Evolutionary conservation across 768 basidiomycete genomes (phyloP).

Genomic region (Russula lepida): DNA sequence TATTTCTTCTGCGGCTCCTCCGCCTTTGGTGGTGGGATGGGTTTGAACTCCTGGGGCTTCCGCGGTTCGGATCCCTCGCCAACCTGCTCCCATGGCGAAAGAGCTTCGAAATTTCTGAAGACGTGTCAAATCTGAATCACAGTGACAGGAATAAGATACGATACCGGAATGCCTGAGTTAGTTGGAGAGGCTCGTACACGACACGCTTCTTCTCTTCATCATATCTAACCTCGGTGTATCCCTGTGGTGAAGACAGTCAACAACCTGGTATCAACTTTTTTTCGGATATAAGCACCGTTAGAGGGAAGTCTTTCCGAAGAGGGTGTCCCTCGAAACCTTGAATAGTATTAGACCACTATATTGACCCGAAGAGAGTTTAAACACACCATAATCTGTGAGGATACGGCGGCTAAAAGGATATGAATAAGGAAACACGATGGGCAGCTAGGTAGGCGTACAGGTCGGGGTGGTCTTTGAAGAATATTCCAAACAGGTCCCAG

Average conservation of each 20-base stretch:
- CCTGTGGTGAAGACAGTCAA: slow-evolving; percentile 39
- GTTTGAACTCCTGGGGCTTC: slow-evolving; percentile 67
- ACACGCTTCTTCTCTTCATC: slow-evolving; percentile 97
- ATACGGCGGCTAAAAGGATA: slow-evolving; percentile 68
- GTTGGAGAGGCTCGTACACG: slow-evolving; percentile 93
- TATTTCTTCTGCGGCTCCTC: slow-evolving; percentile 77
- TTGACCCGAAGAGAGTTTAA: not conserved
- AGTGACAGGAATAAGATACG: slow-evolving; percentile 18
- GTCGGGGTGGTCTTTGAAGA: slow-evolving; percentile 94
- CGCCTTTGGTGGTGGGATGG: slow-evolving; percentile 61
- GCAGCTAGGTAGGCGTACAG: slow-evolving; percentile 47
- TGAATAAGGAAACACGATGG: slow-evolving; percentile 17
- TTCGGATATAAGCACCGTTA: slow-evolving; percentile 56
- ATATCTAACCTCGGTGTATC: slow-evolving; percentile 97
- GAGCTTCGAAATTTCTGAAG: slow-evolving; percentile 83
- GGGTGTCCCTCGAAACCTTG: slow-evolving; percentile 95
- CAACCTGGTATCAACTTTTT: not conserved
- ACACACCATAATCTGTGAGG: slow-evolving; percentile 89
- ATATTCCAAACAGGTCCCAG: slow-evolving; percentile 97
- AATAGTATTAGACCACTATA: slow-evolving; percentile 9
- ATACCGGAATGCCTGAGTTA: slow-evolving; percentile 96
- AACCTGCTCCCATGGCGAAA: slow-evolving; percentile 93
- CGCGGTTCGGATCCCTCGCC: slow-evolving; percentile 53
- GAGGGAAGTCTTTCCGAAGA: slow-evolving; percentile 93
- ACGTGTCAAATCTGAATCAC: slow-evolving; percentile 3